Evolutionary conservation across 345 rosid genomes (phyloP).

Genomic region (Citrus australasica): DNA sequence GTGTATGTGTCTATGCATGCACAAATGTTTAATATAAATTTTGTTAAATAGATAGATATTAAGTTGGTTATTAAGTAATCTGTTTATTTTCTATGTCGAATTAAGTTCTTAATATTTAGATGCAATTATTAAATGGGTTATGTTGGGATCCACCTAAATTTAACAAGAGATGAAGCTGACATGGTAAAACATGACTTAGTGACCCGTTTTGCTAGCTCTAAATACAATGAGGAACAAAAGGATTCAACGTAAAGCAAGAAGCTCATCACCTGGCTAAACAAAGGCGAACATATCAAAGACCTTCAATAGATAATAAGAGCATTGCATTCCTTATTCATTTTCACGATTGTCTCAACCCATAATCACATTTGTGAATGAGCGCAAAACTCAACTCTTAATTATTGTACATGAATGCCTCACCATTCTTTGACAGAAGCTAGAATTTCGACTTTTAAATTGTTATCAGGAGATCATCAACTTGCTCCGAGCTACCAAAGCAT

Average conservation of each 20-base stretch:
- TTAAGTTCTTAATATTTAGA: too few relatives aligned
- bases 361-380: background rate
- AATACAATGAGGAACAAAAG: background rate
- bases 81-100: too few relatives aligned
- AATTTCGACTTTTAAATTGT: background rate
- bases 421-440: background rate
- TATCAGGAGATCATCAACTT: background rate
- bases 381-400: background rate
- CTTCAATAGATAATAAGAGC: background rate
- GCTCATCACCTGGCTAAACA: background rate
- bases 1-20: too few relatives aligned
- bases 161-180: accelerated
- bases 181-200: accelerated
- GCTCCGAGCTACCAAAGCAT: background rate
- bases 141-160: too few relatives aligned
- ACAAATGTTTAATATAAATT: too few relatives aligned
- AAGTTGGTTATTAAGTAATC: too few relatives aligned
- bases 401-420: constrained; percentile 3
- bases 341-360: background rate
- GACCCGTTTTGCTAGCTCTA: too few relatives aligned
- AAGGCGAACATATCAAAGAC: background rate
- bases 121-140: too few relatives aligned
- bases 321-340: constrained; percentile 1
- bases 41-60: too few relatives aligned
- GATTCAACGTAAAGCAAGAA: background rate